Evolutionary conservation across 768 basidiomycete genomes (phyloP).

Genomic region (Candolleomyces efflorescens): DNA sequence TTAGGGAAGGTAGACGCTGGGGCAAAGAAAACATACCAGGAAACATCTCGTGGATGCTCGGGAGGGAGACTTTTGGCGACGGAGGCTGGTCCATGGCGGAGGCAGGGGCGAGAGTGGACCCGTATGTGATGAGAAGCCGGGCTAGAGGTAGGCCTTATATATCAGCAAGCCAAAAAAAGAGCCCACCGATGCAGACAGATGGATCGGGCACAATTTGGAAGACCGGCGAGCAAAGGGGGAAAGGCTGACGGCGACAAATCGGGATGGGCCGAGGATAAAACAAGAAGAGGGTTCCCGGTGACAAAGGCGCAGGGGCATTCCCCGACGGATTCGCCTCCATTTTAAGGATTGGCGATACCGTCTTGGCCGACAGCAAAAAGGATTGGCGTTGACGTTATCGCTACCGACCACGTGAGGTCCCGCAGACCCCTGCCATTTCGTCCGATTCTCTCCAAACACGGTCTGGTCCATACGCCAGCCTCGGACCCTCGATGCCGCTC

Average conservation of each 20-base stretch:
- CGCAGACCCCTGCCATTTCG: not conserved
- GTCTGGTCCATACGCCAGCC: too few relatives aligned
- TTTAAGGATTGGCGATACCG: not conserved
- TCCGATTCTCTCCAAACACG: not conserved
- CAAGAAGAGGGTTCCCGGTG: not conserved
- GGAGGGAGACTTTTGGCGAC: constrained; percentile 26
- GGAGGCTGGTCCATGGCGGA: constrained; percentile 8
- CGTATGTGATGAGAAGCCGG: constrained; percentile 3
- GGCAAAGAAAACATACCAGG: constrained; percentile 33
- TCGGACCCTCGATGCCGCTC: not conserved
- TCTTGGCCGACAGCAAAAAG: not conserved
- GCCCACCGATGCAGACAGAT: not conserved
- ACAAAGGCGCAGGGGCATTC: not conserved
- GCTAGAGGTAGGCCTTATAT: not conserved
- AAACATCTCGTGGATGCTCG: constrained; percentile 53
- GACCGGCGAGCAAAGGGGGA: not conserved
- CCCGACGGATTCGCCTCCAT: not conserved
- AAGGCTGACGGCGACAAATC: not conserved
- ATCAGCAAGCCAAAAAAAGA: not conserved
- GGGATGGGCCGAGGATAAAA: not conserved
- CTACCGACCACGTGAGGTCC: not conserved
- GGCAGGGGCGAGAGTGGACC: not conserved
- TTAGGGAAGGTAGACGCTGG: not conserved
- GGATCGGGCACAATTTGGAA: not conserved
- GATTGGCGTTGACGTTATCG: not conserved